phyloP scores from a whole-genome alignment of 2,329 filamentous ascomycete genomes.

The Tolypocladium paradoxum region DNA sequence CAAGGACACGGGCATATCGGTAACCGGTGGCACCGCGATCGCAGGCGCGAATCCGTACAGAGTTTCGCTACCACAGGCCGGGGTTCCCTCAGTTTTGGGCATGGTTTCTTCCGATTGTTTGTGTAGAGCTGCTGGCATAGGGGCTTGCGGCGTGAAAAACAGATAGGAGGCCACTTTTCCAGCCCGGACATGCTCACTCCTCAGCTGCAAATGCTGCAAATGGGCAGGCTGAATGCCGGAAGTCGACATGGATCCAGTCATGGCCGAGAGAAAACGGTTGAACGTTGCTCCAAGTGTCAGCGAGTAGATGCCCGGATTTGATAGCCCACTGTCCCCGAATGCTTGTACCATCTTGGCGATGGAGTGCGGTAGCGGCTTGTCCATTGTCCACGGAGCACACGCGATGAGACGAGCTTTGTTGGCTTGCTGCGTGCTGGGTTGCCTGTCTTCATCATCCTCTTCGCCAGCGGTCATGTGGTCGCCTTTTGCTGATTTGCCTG shows the following conservation, averaged over 20 bases:
- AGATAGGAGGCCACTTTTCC: slow-evolving; percentile 26
- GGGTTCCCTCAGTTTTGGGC: neutral
- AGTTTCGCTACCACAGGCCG: neutral
- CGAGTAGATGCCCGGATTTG: slow-evolving; percentile 25
- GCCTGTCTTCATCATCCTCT: slow-evolving; percentile 11
- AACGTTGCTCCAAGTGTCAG: slow-evolving; percentile 25
- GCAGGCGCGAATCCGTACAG: neutral
- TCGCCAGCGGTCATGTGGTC: slow-evolving; percentile 11
- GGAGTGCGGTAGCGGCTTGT: slow-evolving; percentile 21
- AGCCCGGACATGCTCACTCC: slow-evolving; percentile 22
- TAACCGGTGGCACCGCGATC: neutral
- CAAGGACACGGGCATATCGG: neutral
- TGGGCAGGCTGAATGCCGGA: slow-evolving; percentile 20
- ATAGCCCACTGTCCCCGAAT: slow-evolving; percentile 17
- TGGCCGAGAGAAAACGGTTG: slow-evolving; percentile 24
- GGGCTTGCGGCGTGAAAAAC: slow-evolving; percentile 13
- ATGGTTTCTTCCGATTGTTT: neutral
- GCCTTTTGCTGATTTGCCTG: slow-evolving; percentile 15
- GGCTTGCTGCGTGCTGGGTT: slow-evolving; percentile 3
- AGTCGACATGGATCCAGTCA: slow-evolving; percentile 23
- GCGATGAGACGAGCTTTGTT: slow-evolving; percentile 6
- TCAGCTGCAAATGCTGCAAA: slow-evolving; percentile 22
- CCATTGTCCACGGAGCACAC: slow-evolving; percentile 21
- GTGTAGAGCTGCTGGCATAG: neutral
- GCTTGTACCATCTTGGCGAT: slow-evolving; percentile 18